These are phyloP conservation scores for Cystobasidium slooffiae DNA, from an alignment of 1,284 basidiomycete species.

Conservation along the genomic window DNA sequence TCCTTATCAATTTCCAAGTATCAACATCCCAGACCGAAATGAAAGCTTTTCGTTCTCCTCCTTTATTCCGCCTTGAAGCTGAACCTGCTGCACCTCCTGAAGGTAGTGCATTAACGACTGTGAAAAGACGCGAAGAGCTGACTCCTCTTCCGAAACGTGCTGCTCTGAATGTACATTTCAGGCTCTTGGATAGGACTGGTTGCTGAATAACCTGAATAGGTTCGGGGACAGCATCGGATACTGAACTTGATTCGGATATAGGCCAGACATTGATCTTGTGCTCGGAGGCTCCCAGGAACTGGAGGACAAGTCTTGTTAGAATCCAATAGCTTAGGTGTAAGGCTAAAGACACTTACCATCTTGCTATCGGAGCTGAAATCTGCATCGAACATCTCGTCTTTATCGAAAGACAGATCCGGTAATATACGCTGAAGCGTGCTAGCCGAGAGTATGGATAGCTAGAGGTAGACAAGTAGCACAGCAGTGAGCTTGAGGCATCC, in stretches of 20 bases:
- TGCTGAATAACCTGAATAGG: slow-evolving; percentile 50
- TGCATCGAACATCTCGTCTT: slow-evolving; percentile 51
- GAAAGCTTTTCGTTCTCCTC: slow-evolving; percentile 49
- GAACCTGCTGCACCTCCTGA: not conserved
- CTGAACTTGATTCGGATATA: not conserved
- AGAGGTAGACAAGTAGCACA: slow-evolving; percentile 26
- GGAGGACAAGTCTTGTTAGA: not conserved
- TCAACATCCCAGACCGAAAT: slow-evolving; percentile 53
- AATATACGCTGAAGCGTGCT: slow-evolving; percentile 44
- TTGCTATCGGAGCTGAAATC: slow-evolving; percentile 47
- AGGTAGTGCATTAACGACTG: slow-evolving; percentile 73
- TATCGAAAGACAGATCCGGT: slow-evolving; percentile 44
- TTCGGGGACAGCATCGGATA: slow-evolving; percentile 24
- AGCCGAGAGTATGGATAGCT: slow-evolving; percentile 47
- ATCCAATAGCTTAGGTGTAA: not conserved
- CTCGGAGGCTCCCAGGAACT: slow-evolving; percentile 30
- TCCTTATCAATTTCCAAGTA: slow-evolving; percentile 58
- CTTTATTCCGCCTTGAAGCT: slow-evolving; percentile 4
- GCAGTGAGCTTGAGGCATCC: slow-evolving; percentile 40
- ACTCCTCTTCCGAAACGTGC: slow-evolving; percentile 69
- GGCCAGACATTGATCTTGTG: slow-evolving; percentile 43
- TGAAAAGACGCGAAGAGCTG: slow-evolving; percentile 66
- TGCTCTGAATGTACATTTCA: slow-evolving; percentile 70
- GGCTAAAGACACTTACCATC: slow-evolving; percentile 30
- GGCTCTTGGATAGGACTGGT: slow-evolving; percentile 50